These are phyloP conservation scores for Lyophyllum semitale DNA, from an alignment of 768 basidiomycete species.

Conservation along the genomic window DNA sequence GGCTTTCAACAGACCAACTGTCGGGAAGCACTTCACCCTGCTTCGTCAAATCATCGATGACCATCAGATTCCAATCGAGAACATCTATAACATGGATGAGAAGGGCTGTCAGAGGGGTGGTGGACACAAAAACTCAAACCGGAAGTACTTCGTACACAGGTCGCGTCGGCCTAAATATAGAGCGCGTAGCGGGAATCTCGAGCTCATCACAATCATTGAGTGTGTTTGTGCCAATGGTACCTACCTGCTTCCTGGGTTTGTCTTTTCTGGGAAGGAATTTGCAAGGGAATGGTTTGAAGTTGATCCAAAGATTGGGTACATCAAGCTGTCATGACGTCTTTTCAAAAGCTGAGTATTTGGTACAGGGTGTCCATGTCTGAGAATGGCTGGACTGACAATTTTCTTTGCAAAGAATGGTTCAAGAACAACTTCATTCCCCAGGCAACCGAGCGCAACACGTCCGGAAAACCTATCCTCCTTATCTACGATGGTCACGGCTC, in stretches of 20 bases:
- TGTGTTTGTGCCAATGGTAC: constrained; percentile 39
- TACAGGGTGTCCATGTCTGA: constrained; percentile 32
- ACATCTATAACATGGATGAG: constrained; percentile 39
- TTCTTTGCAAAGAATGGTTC: constrained; percentile 39
- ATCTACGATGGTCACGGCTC: constrained; percentile 47
- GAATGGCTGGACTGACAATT: constrained; percentile 46
- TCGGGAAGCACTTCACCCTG: constrained; percentile 26
- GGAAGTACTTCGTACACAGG: constrained; percentile 22
- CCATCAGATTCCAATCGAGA: constrained; percentile 27
- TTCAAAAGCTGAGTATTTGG: constrained; percentile 1
- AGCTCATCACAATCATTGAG: constrained; percentile 44
- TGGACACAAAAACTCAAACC: constrained; percentile 19
- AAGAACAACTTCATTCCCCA: constrained; percentile 37
- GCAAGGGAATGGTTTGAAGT: constrained; percentile 25
- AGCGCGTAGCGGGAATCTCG: constrained; percentile 32
- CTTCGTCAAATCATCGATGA: constrained; percentile 18
- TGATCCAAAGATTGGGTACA: constrained; percentile 19
- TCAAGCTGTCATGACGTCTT: no score
- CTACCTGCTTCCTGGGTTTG: constrained; percentile 29
- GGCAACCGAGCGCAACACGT: constrained; percentile 23
- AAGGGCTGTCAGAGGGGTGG: constrained; percentile 35
- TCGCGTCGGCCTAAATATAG: constrained; percentile 17
- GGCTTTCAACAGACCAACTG: constrained; percentile 31
- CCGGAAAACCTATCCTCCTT: constrained; percentile 34
- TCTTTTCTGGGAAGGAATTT: constrained; percentile 32